Percentiles rank a stretch among this genome's conserved stretches.
Conservation (phyloP, 768 basidiomycete species). For the Saitozyma podzolica region DNA sequence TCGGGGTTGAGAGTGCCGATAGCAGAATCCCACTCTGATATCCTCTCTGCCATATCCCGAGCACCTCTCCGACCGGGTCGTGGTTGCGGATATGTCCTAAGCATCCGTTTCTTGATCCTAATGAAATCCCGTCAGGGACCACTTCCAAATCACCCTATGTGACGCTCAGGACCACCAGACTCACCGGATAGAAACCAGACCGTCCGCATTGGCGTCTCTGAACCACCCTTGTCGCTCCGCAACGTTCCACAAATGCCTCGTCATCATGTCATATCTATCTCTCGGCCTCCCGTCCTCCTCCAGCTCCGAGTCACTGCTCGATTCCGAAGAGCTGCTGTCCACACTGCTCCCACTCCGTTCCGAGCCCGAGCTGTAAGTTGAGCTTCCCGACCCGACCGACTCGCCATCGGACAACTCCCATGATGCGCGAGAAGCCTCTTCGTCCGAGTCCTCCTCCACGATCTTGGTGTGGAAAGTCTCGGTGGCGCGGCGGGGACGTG, state of each 20-base stretch:
- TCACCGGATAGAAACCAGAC: slow-evolving; percentile 48
- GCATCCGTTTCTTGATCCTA: slow-evolving; percentile 37
- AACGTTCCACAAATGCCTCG: slow-evolving; percentile 44
- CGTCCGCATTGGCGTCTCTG: slow-evolving; percentile 43
- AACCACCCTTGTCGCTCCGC: slow-evolving; percentile 47
- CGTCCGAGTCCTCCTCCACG: slow-evolving; percentile 22
- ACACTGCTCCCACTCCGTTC: slow-evolving; percentile 12
- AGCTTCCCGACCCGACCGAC: slow-evolving; percentile 19
- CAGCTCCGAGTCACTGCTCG: slow-evolving; percentile 20
- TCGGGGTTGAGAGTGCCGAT: slow-evolving; percentile 46
- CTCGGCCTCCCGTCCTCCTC: slow-evolving; percentile 24
- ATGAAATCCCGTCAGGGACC: slow-evolving; percentile 8
- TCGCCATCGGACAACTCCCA: slow-evolving; percentile 43
- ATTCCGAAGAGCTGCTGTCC: slow-evolving; percentile 15
- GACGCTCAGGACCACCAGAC: slow-evolving; percentile 7
- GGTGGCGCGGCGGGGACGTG: slow-evolving; percentile 35
- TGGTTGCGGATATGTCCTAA: slow-evolving; percentile 37
- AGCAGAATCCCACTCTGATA: slow-evolving; percentile 48
- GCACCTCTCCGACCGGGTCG: slow-evolving; percentile 26
- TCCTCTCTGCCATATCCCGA: slow-evolving; percentile 28
- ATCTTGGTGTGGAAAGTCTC: slow-evolving; percentile 27
- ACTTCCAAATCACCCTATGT: neutral
- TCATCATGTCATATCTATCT: slow-evolving; percentile 48
- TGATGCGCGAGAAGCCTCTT: slow-evolving; percentile 31
- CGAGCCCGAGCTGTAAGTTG: slow-evolving; percentile 13